Evolutionary conservation across 305 asterid genomes (phyloP), one percentile per base, ranked within the genome.

Genomic region (Fraxinus floribunda): DNA sequence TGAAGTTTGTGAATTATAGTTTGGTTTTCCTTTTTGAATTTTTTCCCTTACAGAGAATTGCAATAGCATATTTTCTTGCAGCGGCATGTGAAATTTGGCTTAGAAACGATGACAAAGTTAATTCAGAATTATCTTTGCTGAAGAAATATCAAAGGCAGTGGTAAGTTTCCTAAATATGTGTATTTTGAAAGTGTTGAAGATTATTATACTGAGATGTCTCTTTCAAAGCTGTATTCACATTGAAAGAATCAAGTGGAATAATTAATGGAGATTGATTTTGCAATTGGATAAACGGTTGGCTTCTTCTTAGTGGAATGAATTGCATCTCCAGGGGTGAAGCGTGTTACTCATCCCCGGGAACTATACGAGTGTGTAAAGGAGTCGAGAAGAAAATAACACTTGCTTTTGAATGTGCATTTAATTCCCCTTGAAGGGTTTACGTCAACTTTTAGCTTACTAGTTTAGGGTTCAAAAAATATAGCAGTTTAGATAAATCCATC

Each of bases 71-170:
- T 89, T 84, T 76, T 82, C 77, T 88, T 41, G 89, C 89, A 72
- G 94, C 97, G 55, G 70, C 88, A 78, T 90, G 92, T 78, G 95
- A 91, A 89, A 91, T 93, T 80, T 93, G 97, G 97, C 94, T 93
- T 29, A 79, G 92, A 83, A 88, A 87, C 35, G 90, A 86, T 39
- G 91, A 88, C 73, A 89, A 87, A 88, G 93, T 88, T 79, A 80
- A 84, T 82, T 89, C 94, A n/a, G 89, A 89, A 64, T 32, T 62
- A 79, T 88, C 94, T 66, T 87, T 93, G 88, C 79, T 90, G 24
- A 90, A 89, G 90, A 93, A 91, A 83, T 93, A 89, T 75, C 87
- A 85, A 79, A 81, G 89, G 84, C 97, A 93, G 78, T 90, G 93
- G 97, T 93, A 88, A 85, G 89, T 82, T 76, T 66, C 52, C 74